These are phyloP conservation scores for Carallia pectinifolia DNA, from an alignment of 345 rosid genomes.

Conservation along the genomic window DNA sequence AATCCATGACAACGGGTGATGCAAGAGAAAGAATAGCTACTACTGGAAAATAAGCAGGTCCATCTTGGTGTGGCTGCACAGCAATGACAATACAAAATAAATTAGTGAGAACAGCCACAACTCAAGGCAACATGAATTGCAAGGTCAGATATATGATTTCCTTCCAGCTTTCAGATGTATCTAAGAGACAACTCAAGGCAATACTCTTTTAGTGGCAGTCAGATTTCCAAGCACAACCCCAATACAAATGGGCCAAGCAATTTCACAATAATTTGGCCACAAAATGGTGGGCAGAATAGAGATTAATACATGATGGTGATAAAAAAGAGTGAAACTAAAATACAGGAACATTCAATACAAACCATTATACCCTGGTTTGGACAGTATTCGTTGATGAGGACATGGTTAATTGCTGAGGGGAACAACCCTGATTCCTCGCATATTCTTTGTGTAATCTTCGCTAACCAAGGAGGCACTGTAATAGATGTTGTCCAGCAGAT, in stretches of 20 bases:
- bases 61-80: constrained; percentile 89
- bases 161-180: neutral
- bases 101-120: neutral
- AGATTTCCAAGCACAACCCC: neutral
- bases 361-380: constrained; percentile 93
- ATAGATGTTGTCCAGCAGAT: constrained; percentile 19
- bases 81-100: constrained; percentile 14
- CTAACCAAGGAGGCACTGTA: constrained; percentile 78
- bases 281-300: neutral
- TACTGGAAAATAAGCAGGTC: constrained; percentile 89
- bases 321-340: neutral
- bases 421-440: constrained; percentile 60
- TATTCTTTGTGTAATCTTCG: constrained; percentile 56
- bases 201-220: neutral
- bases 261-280: neutral
- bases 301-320: neutral
- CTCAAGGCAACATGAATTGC: neutral
- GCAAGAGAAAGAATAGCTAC: constrained; percentile 86
- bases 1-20: constrained; percentile 83
- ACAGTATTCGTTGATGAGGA: constrained; percentile 85
- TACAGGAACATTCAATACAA: constrained; percentile 12
- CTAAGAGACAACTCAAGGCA: neutral
- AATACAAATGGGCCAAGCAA: neutral
- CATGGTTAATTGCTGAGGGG: constrained; percentile 77
- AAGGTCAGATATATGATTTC: neutral